phyloP scores from a whole-genome alignment of 257 asterid genomes.

The Schizonepeta tenuifolia region DNA sequence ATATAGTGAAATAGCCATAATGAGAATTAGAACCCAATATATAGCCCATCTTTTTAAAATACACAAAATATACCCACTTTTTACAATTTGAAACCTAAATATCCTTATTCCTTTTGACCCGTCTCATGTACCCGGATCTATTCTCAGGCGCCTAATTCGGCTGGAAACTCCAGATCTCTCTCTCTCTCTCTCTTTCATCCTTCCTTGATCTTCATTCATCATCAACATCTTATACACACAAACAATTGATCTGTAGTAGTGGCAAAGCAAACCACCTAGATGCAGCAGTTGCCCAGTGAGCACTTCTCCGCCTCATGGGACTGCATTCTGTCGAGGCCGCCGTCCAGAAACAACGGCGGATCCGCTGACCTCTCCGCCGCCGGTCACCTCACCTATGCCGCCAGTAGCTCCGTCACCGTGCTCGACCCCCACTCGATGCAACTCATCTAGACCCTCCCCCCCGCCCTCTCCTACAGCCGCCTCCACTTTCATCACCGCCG shows the following conservation, averaged over 20 bases:
- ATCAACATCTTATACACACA: neutral
- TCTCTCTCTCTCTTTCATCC: neutral
- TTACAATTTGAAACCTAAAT: too few relatives aligned
- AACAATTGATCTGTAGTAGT: slow-evolving; percentile 15
- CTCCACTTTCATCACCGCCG: slow-evolving; percentile 87
- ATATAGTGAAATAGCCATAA: too few relatives aligned
- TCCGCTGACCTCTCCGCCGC: slow-evolving; percentile 77
- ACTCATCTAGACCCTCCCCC: slow-evolving; percentile 73
- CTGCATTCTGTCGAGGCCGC: slow-evolving; percentile 97
- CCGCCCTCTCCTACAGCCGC: slow-evolving; percentile 58
- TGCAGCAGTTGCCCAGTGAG: slow-evolving; percentile 42
- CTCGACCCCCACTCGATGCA: slow-evolving; percentile 88
- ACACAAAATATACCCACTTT: too few relatives aligned
- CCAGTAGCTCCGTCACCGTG: slow-evolving; percentile 87
- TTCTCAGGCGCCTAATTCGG: too few relatives aligned
- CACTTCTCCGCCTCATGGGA: slow-evolving; percentile 54
- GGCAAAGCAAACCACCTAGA: slow-evolving; percentile 19
- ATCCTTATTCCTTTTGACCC: too few relatives aligned
- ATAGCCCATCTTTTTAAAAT: too few relatives aligned
- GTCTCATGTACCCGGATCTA: too few relatives aligned
- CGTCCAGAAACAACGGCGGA: slow-evolving; percentile 90
- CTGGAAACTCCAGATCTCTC: slow-evolving; percentile 36
- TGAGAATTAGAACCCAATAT: too few relatives aligned
- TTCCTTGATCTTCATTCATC: neutral
- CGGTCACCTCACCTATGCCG: slow-evolving; percentile 85